Evolutionary conservation across 2,329 filamentous ascomycete species (phyloP), one percentile per base, ranked within the genome.

Genomic region (Pleurostoma richardsiae): DNA sequence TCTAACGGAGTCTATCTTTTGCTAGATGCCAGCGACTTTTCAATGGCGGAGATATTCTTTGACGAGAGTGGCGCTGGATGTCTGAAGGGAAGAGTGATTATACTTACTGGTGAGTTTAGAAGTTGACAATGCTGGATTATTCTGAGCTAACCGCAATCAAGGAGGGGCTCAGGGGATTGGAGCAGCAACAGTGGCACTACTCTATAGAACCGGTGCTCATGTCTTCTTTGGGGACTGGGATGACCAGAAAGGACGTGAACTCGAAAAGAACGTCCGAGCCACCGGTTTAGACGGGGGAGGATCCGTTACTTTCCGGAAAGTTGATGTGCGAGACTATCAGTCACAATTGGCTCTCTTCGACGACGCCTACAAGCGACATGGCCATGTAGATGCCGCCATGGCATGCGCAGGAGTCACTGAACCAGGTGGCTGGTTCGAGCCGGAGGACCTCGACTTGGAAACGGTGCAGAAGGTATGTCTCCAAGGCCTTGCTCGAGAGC

Each of bases 311-410:
- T 77, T 74, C 57, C 61, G 69, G 10, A 55, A 60, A 19, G 65
- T 66, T 30, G 71, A 79, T 55, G 71, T 76, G 6, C 65, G 66
- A 7, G 57, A 65, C 40, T 76, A 78, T 53, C 53, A 63, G n/a
- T 66, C 70, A 10, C 67, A 73, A 29, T 56, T 76, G 30, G 59
- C 60, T 4, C 59, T 79, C 4, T 78, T 77, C 55, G 67, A 73
- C 28, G 50, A 63, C 3, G 72, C 74, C 0, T 66, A 68, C 39
- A 57, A 66, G 5, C 64, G 60, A n/a, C 71, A 72, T 48, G 70
- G 70, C 3, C 61, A 60, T 5, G 65, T 78, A 27, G 74, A 79
- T 48, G 68, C 73, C 49, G 74, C 73, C 4, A 64, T 76, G 26
- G 68, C 69, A 4, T 71, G 67, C 30, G 75, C 74, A 1, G 74